Percentiles rank a stretch among this genome's conserved stretches.
Evolutionary conservation across 768 basidiomycete species (phyloP).

Genomic region (Boletus subparvulus): DNA sequence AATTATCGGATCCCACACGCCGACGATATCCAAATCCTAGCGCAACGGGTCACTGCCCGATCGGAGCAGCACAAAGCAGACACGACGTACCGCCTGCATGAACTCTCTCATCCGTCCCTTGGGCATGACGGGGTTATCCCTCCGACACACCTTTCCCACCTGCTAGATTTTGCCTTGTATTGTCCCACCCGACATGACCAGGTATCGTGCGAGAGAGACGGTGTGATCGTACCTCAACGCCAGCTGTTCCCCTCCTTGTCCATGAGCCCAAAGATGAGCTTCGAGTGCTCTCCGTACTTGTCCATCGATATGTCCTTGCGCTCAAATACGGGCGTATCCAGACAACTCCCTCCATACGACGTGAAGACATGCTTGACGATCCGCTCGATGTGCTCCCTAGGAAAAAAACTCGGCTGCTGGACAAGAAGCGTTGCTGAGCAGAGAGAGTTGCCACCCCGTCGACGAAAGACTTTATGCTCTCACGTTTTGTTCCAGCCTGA

Average conservation of each 20-base stretch:
- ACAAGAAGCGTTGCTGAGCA: too few species aligned
- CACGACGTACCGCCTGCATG: constrained; percentile 77
- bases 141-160: constrained; percentile 96
- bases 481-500: too few species aligned
- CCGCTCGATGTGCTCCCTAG: constrained; percentile 72
- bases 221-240: constrained; percentile 95
- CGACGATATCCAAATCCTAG: constrained; percentile 94
- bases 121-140: constrained; percentile 95
- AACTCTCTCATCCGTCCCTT: constrained; percentile 99
- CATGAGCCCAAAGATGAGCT: constrained; percentile 95
- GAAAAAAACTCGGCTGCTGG: too few species aligned
- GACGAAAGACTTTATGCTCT: too few species aligned
- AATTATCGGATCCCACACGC: constrained; percentile 94
- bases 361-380: constrained; percentile 88
- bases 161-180: constrained; percentile 89
- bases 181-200: constrained; percentile 93
- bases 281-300: constrained; percentile 97
- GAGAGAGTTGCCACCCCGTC: too few species aligned
- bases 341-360: constrained; percentile 83
- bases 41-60: background rate
- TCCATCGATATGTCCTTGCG: constrained; percentile 93
- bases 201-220: constrained; percentile 91
- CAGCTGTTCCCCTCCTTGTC: constrained; percentile 98
- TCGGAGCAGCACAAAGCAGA: background rate
- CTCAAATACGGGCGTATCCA: constrained; percentile 98